Evolutionary conservation across 2,329 filamentous ascomycete genomes (phyloP).

Genomic region (Verticillium dahliae): DNA sequence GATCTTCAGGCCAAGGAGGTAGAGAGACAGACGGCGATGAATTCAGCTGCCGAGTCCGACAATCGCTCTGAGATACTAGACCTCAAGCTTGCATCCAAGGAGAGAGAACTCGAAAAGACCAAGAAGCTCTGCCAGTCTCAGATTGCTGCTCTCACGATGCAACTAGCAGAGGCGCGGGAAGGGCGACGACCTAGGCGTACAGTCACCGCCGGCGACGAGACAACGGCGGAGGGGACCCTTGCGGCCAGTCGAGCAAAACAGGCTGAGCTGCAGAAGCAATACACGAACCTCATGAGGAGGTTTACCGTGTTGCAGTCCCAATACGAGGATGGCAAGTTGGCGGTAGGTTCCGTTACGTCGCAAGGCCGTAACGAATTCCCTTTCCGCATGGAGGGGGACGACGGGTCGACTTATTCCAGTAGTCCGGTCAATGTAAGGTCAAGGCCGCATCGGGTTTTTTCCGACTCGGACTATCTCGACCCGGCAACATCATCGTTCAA

Average conservation of each 20-base stretch:
- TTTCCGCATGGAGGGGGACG: constrained; percentile 13
- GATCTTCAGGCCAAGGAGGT: constrained; percentile 59
- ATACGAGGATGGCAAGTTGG: constrained; percentile 10
- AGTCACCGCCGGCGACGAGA: constrained; percentile 20
- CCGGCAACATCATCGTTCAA: constrained; percentile 35
- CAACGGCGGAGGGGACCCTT: constrained; percentile 36
- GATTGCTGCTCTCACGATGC: constrained; percentile 37
- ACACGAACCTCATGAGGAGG: constrained; percentile 41
- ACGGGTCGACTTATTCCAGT: constrained; percentile 17
- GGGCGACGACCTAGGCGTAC: constrained; percentile 15
- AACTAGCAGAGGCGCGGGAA: constrained; percentile 31
- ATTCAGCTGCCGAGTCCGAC: constrained; percentile 52
- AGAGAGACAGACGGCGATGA: constrained; percentile 49
- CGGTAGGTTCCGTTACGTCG: constrained; percentile 9
- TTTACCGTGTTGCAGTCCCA: constrained; percentile 43
- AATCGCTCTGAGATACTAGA: constrained; percentile 52
- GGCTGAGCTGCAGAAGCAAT: constrained; percentile 45
- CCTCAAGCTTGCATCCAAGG: constrained; percentile 47
- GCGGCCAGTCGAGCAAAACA: constrained; percentile 48
- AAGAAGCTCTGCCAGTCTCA: constrained; percentile 40
- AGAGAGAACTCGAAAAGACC: constrained; percentile 37
- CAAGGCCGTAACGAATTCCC: constrained; percentile 8
- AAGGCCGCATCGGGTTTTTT: constrained; percentile 32
- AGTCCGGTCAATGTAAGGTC: constrained; percentile 30
- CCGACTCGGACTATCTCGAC: constrained; percentile 37